Percentiles rank a stretch among this genome's conserved stretches.
Evolutionary conservation across 2,329 filamentous ascomycete genomes (phyloP).

Genomic region (Microdochium bolleyi): DNA sequence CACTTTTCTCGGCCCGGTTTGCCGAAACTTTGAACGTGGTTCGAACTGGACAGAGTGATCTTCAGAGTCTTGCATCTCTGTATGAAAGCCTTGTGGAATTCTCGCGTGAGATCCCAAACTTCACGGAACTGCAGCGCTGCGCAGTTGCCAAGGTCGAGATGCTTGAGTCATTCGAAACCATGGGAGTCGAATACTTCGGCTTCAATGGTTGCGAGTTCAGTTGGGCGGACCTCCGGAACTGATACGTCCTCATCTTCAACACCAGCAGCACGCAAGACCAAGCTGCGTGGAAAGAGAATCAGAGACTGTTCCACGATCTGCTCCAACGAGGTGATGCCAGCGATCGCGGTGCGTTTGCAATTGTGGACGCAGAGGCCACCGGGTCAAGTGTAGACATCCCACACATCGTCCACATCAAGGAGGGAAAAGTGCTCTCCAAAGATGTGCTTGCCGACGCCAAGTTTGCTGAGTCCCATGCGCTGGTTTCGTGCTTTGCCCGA

Average conservation of each 20-base stretch:
- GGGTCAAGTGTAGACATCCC: not conserved
- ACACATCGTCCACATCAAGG: not conserved
- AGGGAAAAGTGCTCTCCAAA: not conserved
- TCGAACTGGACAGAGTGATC: too few species aligned
- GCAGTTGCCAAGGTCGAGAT: not conserved
- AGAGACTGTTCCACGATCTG: not conserved
- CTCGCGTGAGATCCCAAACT: not conserved
- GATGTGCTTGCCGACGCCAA: not conserved
- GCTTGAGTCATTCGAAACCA: not conserved
- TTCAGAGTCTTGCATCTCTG: too few species aligned
- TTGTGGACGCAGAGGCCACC: not conserved
- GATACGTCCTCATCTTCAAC: not conserved
- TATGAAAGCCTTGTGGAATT: not conserved
- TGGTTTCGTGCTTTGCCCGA: not conserved
- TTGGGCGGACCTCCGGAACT: not conserved
- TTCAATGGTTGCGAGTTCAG: not conserved
- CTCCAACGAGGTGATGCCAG: not conserved
- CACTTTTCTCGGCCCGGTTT: too few species aligned
- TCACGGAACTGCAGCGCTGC: not conserved
- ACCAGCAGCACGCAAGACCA: not conserved
- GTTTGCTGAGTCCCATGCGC: not conserved
- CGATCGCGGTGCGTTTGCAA: not conserved
- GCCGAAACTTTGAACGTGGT: too few species aligned
- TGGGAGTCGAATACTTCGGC: not conserved
- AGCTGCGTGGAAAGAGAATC: not conserved